These are phyloP conservation scores for Delonix regia DNA, from an alignment of 306 rosid species.

Conservation along the genomic window DNA sequence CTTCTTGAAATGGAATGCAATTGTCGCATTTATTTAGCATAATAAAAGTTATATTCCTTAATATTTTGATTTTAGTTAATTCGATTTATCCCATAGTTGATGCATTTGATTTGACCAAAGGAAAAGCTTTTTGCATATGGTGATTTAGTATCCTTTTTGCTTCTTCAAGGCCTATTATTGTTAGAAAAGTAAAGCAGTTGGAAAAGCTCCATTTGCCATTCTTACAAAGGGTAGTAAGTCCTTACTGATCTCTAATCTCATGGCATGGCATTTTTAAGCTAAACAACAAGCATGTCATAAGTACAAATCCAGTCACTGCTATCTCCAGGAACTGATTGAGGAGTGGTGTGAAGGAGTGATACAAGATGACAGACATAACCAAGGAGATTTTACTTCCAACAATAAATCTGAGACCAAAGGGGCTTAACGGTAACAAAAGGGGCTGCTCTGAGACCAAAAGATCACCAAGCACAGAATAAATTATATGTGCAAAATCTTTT, in stretches of 20 bases:
- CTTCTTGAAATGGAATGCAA: neutral
- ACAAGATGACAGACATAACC: constrained; percentile 57
- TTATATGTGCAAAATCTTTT: no score
- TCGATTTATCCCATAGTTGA: constrained; percentile 17
- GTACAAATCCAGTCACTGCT: constrained; percentile 79
- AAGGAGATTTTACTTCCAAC: constrained; percentile 52
- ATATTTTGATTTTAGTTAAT: neutral
- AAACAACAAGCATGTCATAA: constrained; percentile 42
- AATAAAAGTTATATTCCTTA: neutral
- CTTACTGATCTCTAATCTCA: no score
- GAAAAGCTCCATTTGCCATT: no score
- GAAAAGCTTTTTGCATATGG: neutral
- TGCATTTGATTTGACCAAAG: neutral
- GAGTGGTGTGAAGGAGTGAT: constrained; percentile 98
- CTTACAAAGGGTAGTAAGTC: constrained; percentile 7
- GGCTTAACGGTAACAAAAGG: no score
- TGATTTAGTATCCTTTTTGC: neutral
- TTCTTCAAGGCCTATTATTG: no score
- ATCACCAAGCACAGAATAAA: no score
- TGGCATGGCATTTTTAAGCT: constrained; percentile 30
- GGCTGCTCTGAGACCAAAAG: no score
- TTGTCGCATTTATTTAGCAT: neutral
- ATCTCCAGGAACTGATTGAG: constrained; percentile 75
- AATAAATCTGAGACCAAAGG: constrained; percentile 49
- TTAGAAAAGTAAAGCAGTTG: no score